phyloP scores from a whole-genome alignment of 2,329 filamentous ascomycete genomes.

The Penicillium sp. region DNA sequence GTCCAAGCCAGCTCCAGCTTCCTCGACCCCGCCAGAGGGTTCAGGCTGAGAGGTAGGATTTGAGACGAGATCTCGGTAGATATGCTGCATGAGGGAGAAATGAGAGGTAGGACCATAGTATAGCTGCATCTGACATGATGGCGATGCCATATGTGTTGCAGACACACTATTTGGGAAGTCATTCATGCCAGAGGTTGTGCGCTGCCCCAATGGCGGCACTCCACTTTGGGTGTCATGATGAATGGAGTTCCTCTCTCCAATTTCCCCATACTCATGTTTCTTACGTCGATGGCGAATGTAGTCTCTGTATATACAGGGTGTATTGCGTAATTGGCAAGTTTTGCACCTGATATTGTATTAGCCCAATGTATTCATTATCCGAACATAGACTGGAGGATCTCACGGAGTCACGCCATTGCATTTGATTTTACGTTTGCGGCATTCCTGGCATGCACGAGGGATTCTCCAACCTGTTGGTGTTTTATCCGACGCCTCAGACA shows the following conservation, averaged over 20 bases:
- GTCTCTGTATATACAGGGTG: slow-evolving; percentile 38
- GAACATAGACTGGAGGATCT: slow-evolving; percentile 3
- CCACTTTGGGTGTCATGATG: slow-evolving; percentile 16
- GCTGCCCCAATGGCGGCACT: slow-evolving; percentile 14
- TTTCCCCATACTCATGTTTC: slow-evolving; percentile 25
- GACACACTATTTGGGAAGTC: slow-evolving; percentile 46
- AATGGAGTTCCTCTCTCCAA: slow-evolving; percentile 12
- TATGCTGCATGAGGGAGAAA: slow-evolving; percentile 44
- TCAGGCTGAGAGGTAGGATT: slow-evolving; percentile 17
- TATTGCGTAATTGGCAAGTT: slow-evolving; percentile 35
- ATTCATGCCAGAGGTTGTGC: slow-evolving; percentile 22
- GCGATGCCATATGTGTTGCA: slow-evolving; percentile 47
- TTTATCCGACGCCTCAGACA: slow-evolving; percentile 25
- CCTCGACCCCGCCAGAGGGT: slow-evolving; percentile 35
- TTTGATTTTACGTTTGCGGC: slow-evolving; percentile 42
- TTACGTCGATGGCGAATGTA: slow-evolving; percentile 37
- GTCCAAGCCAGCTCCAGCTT: slow-evolving; percentile 39
- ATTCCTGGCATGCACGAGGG: slow-evolving; percentile 43
- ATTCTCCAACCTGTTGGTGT: slow-evolving; percentile 31
- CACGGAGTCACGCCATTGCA: slow-evolving; percentile 41
- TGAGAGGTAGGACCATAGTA: slow-evolving; percentile 51
- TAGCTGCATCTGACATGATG: slow-evolving; percentile 46
- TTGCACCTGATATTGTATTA: slow-evolving; percentile 27
- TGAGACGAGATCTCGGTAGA: slow-evolving; percentile 35
- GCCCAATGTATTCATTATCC: not conserved